Evolutionary conservation across 2,329 filamentous ascomycete species (phyloP), one percentile per base, ranked within the genome.

Genomic region (Hymenoscyphus salicellus): DNA sequence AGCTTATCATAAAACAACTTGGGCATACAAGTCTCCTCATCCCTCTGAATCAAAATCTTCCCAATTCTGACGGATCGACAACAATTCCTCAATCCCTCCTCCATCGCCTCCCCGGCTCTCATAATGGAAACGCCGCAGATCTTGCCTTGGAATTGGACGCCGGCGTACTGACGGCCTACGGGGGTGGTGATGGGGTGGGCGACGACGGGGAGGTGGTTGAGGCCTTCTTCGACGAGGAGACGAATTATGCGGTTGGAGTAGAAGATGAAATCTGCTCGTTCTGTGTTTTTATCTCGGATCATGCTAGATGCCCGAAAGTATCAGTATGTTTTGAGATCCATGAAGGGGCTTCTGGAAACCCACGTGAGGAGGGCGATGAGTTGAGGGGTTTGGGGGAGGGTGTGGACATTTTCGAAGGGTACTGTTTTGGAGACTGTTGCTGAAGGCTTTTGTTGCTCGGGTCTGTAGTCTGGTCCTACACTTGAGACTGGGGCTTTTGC

Each of bases 101-200:
- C 95, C 95, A 99, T 99, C 65, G 94, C 92, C 80, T 99, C 95
- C 60, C 95, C 95, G 14, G 95, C 95, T 69, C 95, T 88, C 95
- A 99, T 98, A 73, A 99, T 99, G 6, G 92, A 96, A 17, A 99
- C 95, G 62, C 95, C 95, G 75, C 95, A 99, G 72, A 99, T 99
- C 80, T 98, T 97, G 70, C 95, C 95, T 77, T 98, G 90, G 74
- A 99, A 99, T 79, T 91, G 90, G 69, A 99, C 91, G 32, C 95
- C 95, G 38, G 90, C 86, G 79, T 99, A 99, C 61, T 87, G 86
- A 68, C 89, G 88, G 49, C 93, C 94, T 55, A 97, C 91, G 0
- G 95, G 95, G 6, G 95, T 98, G 52, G 89, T 96, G 74, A 99
- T 90, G 33, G 89, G 88, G 73, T 96, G 92, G 75, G 92, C 89